These are phyloP conservation scores for Paramecium sonneborni DNA, from an alignment of 73 alveolate genomes.

Conservation along the genomic window DNA sequence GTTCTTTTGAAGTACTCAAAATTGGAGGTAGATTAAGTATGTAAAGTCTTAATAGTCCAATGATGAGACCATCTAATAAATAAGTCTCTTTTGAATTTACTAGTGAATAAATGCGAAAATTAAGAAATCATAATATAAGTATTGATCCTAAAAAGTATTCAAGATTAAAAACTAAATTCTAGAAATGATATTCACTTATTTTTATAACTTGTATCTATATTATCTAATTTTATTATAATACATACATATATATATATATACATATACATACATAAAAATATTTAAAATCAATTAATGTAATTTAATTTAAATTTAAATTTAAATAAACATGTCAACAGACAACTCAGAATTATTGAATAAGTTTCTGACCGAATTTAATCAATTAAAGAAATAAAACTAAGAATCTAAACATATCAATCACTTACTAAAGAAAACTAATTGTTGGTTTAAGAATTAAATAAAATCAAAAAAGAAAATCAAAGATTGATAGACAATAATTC, in stretches of 20 bases:
- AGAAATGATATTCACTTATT: neutral
- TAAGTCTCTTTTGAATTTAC: conserved; percentile 1
- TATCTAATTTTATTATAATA: too few species aligned
- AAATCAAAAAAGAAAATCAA: neutral
- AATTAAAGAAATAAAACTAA: neutral
- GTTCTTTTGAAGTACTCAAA: neutral
- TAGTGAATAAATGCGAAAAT: neutral
- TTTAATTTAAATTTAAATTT: too few species aligned
- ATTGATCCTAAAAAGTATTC: neutral
- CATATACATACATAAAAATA: too few species aligned
- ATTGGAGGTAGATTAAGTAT: neutral
- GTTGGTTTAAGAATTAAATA: neutral
- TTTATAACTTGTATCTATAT: too few species aligned
- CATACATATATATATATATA: too few species aligned
- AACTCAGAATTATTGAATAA: neutral
- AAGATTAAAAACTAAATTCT: neutral
- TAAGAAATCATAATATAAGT: neutral
- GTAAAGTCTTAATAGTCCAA: conserved; percentile 1
- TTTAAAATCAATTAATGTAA: too few species aligned
- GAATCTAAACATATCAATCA: neutral
- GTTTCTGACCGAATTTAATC: neutral
- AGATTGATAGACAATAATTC: neutral
- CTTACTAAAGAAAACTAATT: neutral
- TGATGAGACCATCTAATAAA: neutral
- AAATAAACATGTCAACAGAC: conserved; percentile 1